Base-by-base conservation (phyloP, 2,329 filamentous ascomycete species). In the Sclerotinia subarctica region DNA sequence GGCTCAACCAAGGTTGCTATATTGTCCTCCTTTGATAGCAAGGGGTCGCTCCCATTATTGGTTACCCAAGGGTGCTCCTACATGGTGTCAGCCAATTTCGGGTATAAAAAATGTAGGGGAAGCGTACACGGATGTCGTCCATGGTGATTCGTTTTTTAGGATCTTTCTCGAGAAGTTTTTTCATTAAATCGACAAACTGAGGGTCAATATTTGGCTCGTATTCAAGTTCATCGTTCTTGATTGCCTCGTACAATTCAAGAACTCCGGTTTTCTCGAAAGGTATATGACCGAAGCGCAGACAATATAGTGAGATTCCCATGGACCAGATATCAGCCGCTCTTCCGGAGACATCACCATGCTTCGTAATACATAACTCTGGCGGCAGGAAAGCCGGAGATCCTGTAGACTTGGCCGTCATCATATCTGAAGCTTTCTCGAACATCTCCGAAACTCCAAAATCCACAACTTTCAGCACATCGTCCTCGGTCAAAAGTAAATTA, bases 391-490 rank as follows among this genome's bases (percentile, higher is more conserved):
- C 95, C 0, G 95, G 95, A 4, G 94, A 97, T 1, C 95, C 95
- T 15, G 94, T 94, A 4, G 93, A 94, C 80, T 98, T 99, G 69
- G 90, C 89, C 0, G 93, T 97, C 77, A 88, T 89, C 95, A 98
- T 98, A 57, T 92, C 86, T 2, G 86, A 87, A 68, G 90, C 84
- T 78, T 96, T 97, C 76, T 94, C 90, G 74, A 99, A 99, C 89
- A 99, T 97, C 77, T 99, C 94, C 0, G 94, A 98, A 10, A 98
- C 95, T n/a, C 95, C 95, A 82, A 99, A 99, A 78, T 98, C 95
- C 64, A 96, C 93, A 72, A 99, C 90, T 78, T 98, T 99, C 64
- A 99, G 86, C n/a, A 97, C 88, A 74, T 98, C 91, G 67, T 97
- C 94, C 47, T 90, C 86, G 0, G 93, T 97, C 51, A 99, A 82